Evolutionary conservation across 2,329 filamentous ascomycete species (phyloP).

Genomic region (Amesomyces nigricolor): DNA sequence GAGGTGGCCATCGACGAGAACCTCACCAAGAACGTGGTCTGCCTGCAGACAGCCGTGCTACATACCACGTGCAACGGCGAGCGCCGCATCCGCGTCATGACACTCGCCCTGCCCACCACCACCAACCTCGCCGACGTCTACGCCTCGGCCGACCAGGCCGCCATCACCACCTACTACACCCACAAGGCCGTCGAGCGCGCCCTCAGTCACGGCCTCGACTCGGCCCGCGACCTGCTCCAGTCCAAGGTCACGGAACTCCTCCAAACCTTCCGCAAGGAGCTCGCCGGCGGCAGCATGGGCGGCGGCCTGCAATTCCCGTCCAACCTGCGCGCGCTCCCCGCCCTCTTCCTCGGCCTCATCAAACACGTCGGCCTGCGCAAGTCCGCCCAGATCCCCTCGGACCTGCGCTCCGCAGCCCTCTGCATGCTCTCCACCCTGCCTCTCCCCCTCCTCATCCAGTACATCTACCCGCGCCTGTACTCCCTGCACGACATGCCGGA

Average conservation of each 20-base stretch:
- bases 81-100: slow-evolving; percentile 89
- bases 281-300: slow-evolving; percentile 92
- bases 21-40: slow-evolving; percentile 84
- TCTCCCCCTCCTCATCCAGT: slow-evolving; percentile 83
- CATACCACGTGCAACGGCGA: slow-evolving; percentile 98
- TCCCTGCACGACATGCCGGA: slow-evolving; percentile 96
- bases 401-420: slow-evolving; percentile 87
- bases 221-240: slow-evolving; percentile 84
- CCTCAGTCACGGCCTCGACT: slow-evolving; percentile 79
- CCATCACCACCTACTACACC: slow-evolving; percentile 88
- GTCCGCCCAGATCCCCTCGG: slow-evolving; percentile 87
- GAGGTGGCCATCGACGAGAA: slow-evolving; percentile 98
- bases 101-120: slow-evolving; percentile 86
- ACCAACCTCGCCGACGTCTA: slow-evolving; percentile 87
- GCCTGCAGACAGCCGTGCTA: slow-evolving; percentile 87
- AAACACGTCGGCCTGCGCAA: slow-evolving; percentile 94
- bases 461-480: slow-evolving; percentile 82
- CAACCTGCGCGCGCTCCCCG: slow-evolving; percentile 81
- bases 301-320: slow-evolving; percentile 90
- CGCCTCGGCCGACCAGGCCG: slow-evolving; percentile 88
- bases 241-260: slow-evolving; percentile 88
- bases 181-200: slow-evolving; percentile 95
- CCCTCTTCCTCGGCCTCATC: slow-evolving; percentile 88
- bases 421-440: slow-evolving; percentile 92
- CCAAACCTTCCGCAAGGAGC: slow-evolving; percentile 93